A percentile compares a stretch with the other conserved stretches of the same genome.
These are phyloP conservation scores for Diospyros kaki DNA, from an alignment of 148 eudicot species.

Conservation along the genomic window DNA sequence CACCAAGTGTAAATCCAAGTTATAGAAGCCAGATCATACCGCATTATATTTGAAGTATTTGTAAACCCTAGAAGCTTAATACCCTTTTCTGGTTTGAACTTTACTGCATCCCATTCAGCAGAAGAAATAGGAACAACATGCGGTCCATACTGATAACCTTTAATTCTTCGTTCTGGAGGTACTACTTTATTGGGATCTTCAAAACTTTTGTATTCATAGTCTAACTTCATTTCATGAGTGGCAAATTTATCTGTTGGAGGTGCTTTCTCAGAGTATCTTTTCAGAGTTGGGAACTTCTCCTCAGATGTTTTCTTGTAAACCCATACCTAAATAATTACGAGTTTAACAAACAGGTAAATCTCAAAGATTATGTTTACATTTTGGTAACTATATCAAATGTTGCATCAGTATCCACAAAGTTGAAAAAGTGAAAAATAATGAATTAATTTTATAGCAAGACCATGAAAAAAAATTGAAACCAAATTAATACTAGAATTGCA, in stretches of 20 bases:
- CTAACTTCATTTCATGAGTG: slow-evolving; percentile 89
- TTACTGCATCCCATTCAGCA: slow-evolving; percentile 92
- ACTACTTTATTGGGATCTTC: slow-evolving; percentile 63
- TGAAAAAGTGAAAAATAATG: not conserved
- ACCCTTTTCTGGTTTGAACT: slow-evolving; percentile 90
- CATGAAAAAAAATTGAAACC: not conserved
- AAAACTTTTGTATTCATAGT: slow-evolving; percentile 72
- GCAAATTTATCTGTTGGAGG: slow-evolving; percentile 92
- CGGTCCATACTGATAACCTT: slow-evolving; percentile 96
- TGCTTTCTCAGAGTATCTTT: slow-evolving; percentile 95
- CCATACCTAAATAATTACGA: slow-evolving; percentile 58
- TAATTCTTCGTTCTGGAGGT: slow-evolving; percentile 96
- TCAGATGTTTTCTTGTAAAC: slow-evolving; percentile 94
- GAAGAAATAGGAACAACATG: slow-evolving; percentile 94
- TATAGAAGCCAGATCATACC: slow-evolving; percentile 40
- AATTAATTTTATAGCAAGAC: not conserved
- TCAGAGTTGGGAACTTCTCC: slow-evolving; percentile 89
- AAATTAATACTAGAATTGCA: not conserved
- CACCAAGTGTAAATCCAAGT: slow-evolving; percentile 6
- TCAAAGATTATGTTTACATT: not conserved
- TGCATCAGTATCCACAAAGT: not conserved
- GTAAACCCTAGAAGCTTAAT: slow-evolving; percentile 95
- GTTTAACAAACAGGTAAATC: not conserved
- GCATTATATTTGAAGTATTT: slow-evolving; percentile 69
- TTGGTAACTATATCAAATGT: not conserved